Evolutionary conservation across 2,329 filamentous ascomycete species (phyloP).

Genomic region (Clonostachys rhizophaga): DNA sequence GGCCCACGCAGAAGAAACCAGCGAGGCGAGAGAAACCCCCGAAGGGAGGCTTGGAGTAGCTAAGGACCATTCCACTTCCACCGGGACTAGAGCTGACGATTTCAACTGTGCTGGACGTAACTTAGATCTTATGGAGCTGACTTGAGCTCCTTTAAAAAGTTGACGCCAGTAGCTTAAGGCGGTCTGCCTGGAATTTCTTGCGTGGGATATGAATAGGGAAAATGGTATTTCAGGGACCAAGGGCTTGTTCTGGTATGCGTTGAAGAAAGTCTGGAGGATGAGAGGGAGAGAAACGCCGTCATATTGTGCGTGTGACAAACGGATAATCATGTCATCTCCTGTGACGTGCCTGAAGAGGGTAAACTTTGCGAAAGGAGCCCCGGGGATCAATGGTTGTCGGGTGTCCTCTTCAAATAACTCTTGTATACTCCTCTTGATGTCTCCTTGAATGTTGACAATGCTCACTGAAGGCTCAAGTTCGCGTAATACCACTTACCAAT

Average conservation of each 20-base stretch:
- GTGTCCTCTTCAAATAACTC: conserved; percentile 1
- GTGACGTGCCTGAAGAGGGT: neutral
- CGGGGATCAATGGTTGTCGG: no score
- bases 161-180: neutral
- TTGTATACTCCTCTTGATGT: neutral
- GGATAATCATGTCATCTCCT: conserved; percentile 5
- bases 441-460: neutral
- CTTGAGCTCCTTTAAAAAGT: neutral
- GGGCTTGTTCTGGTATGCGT: no score
- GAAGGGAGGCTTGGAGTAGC: conserved; percentile 19
- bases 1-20: conserved; percentile 24
- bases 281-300: conserved; percentile 11
- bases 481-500: conserved; percentile 7
- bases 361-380: neutral
- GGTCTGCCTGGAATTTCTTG: neutral
- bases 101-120: neutral
- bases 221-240: no score
- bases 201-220: no score
- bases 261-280: neutral
- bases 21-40: no score
- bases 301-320: conserved; percentile 11
- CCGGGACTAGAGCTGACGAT: neutral
- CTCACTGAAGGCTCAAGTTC: neutral
- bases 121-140: neutral
- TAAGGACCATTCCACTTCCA: conserved; percentile 15